Evolutionary conservation across 441 rosid species (phyloP), one percentile per base, ranked within the genome.

Genomic region (Erodium moschatum): DNA sequence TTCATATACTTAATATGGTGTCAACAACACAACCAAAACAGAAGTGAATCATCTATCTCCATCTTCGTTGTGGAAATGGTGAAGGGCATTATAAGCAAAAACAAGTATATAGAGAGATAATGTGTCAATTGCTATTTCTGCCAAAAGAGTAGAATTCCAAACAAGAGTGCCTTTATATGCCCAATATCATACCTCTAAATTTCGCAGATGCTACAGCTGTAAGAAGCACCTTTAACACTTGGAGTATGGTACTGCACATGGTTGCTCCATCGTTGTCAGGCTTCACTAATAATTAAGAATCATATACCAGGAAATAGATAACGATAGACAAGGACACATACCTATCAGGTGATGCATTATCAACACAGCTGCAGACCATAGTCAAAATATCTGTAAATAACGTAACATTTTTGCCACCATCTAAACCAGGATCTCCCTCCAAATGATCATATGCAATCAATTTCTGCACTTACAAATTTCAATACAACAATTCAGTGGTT

Each of bases 361-460:
- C 99, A 16, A 91, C 84, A 76, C 94, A 91, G 78, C 85, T 78
- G 79, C 99, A 91, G 70, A 85, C 91, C 97, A 95, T 87, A 79
- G 83, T 90, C 81, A 95, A 82, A 81, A 91, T 86, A 70, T 91
- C 99, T 8, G 99, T 89, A 76, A 94, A 94, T 70, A 90, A 80
- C 33, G 88, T 85, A 66, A 78, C 83, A 75, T 90, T 89, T 82
- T 86, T 90, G 60, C 97, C 99, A 56, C 92, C 90, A 72, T 86
- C 96, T 74, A 91, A 81, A 66, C 99, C 99, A 58, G 94, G 99
- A 87, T 94, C 97, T 72, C 99, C 99, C 85, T 92, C 98, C 72
- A 95, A 76, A 77, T 95, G 99, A 77, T 95, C 91, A 64, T 95
- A 95, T 13, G 99, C 96, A 77, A 95, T 90, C 67, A 92, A 90